Conservation (phyloP, 1,284 basidiomycete species). For the Sparassis latifolia region DNA sequence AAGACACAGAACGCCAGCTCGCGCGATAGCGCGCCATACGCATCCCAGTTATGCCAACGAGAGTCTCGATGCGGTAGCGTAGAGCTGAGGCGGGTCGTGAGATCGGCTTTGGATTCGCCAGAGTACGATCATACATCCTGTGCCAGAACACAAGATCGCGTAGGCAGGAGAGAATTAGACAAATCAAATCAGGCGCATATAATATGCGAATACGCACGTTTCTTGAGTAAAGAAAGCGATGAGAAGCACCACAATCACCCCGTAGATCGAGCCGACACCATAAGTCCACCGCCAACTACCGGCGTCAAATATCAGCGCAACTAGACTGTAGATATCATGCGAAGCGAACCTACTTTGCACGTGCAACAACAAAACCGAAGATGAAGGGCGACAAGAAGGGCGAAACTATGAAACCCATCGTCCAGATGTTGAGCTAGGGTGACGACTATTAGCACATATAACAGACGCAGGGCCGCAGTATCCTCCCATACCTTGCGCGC, state of each 20-base stretch:
- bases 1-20: conserved; percentile 42
- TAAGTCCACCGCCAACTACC: conserved; percentile 67
- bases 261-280: conserved; percentile 59
- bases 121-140: conserved; percentile 63
- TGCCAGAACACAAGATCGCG: not conserved
- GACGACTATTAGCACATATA: not conserved
- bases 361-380: conserved; percentile 64
- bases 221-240: conserved; percentile 58
- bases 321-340: not conserved
- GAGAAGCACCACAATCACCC: conserved; percentile 45
- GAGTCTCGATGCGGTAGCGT: conserved; percentile 53
- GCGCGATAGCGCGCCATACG: conserved; percentile 57
- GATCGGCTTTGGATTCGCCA: conserved; percentile 35
- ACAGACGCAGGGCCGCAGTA: not conserved
- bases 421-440: conserved; percentile 59
- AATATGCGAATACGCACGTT: conserved; percentile 37
- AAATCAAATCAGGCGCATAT: not conserved
- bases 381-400: conserved; percentile 65
- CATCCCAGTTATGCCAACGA: conserved; percentile 59
- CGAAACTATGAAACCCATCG: conserved; percentile 61
- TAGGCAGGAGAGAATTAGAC: not conserved
- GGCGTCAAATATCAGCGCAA: not conserved
- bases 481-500: conserved; percentile 48
- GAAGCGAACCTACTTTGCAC: conserved; percentile 32
- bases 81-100: conserved; percentile 37